Percentiles rank a stretch among this genome's conserved stretches.
Evolutionary conservation across 148 eudicot genomes (phyloP).

Genomic region (Talinum fruticosum): DNA sequence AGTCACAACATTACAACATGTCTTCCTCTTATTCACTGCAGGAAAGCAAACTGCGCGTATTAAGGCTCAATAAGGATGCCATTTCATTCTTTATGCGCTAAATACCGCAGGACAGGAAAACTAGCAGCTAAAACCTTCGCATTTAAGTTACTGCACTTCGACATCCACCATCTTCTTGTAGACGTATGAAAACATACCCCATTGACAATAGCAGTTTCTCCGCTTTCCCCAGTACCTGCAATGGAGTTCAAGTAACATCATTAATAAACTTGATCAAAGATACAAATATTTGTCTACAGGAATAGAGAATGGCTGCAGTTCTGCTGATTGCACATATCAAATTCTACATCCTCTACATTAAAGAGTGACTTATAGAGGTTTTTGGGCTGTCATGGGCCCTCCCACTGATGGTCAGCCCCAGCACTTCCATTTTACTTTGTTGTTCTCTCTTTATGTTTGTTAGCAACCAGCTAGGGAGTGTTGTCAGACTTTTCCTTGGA

Average conservation of each 20-base stretch:
- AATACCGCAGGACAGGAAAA: neutral
- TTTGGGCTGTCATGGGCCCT: neutral
- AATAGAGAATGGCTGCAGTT: neutral
- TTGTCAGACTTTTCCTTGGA: too few relatives aligned
- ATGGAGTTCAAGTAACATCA: neutral
- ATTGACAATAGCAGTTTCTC: slow-evolving; percentile 10
- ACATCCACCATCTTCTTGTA: slow-evolving; percentile 55
- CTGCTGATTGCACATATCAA: neutral
- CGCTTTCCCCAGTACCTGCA: neutral
- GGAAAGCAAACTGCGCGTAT: neutral
- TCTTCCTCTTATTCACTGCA: neutral
- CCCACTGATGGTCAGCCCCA: neutral
- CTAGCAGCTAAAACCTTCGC: neutral
- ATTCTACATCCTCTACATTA: neutral
- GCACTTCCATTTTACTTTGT: neutral
- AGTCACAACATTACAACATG: neutral
- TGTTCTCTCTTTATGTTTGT: too few relatives aligned
- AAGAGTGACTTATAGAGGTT: neutral
- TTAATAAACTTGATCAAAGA: neutral
- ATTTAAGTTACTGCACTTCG: neutral
- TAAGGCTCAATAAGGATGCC: neutral
- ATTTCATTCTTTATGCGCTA: neutral
- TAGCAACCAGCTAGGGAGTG: too few relatives aligned
- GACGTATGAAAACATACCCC: slow-evolving; percentile 45
- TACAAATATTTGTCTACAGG: neutral